Evolutionary conservation across 2,329 filamentous ascomycete genomes (phyloP), one percentile per base, ranked within the genome.

Genomic region (Penicillium sp.): DNA sequence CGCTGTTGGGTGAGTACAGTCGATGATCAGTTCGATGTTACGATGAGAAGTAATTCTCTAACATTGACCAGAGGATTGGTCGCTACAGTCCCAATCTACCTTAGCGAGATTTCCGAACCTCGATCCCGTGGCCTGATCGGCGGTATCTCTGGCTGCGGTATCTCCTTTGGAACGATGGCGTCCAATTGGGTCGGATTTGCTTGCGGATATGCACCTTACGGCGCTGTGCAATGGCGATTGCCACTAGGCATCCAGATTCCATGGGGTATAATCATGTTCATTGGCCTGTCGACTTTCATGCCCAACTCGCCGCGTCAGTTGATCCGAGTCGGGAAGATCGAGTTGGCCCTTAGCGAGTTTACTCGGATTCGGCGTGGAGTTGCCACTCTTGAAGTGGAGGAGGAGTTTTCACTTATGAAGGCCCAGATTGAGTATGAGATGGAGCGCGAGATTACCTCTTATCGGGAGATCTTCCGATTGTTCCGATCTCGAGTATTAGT

Each of bases 101-200:
- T 84, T 18, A 78, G 74, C 49, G 82, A 84, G 61, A 83, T 84
- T 53, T 79, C 79, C 0, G 71, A 80, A 1, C 79, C 79, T 0
- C 64, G 73, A 8, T 70, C 72, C 49, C 76, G 81, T 35, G 81
- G 81, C n/a, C 68, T 83, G 14, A 82, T 83, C 54, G 81, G 79
- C 15, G 80, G 81, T 14, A 75, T 81, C 42, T 81, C 78, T 1
- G 82, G 82, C 7, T 80, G 79, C 49, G 82, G 81, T 7, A 82
- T 84, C 55, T 75, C 80, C 2, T 79, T 82, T 49, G 82, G 82
- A 11, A 82, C 80, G 3, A 82, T 83, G 80, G 70, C 74, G 58
- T 81, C 79, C 4, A 85, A 84, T 64, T 84, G 82, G 82, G 76
- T 83, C 4, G 82, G 82, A 3, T 84, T 79, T 59, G 81, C 80